These are phyloP conservation scores for Ustulina deusta DNA, from an alignment of 2,329 filamentous ascomycete genomes.

Conservation along the genomic window DNA sequence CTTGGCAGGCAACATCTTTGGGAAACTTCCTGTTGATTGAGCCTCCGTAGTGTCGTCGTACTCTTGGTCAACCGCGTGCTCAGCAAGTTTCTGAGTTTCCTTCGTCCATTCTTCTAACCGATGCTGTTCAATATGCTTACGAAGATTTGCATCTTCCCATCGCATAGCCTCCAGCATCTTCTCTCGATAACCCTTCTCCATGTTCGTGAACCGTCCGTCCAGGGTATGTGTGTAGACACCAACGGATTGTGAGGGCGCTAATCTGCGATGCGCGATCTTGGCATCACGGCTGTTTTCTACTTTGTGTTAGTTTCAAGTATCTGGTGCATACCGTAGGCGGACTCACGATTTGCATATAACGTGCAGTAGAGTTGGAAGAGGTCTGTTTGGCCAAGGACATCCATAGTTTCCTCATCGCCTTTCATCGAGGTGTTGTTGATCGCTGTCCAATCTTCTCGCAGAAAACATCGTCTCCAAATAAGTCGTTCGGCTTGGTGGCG, in stretches of 20 bases:
- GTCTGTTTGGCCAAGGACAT: slow-evolving; percentile 72
- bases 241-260: slow-evolving; percentile 65
- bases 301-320: slow-evolving; percentile 22
- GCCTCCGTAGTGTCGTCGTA: slow-evolving; percentile 47
- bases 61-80: slow-evolving; percentile 47
- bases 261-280: slow-evolving; percentile 58
- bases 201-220: slow-evolving; percentile 68
- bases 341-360: slow-evolving; percentile 74
- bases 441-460: slow-evolving; percentile 85
- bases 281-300: slow-evolving; percentile 58
- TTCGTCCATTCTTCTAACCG: slow-evolving; percentile 76
- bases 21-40: slow-evolving; percentile 25
- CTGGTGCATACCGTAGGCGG: slow-evolving; percentile 34
- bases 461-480: slow-evolving; percentile 89
- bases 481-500: slow-evolving; percentile 68
- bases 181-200: slow-evolving; percentile 72
- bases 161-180: slow-evolving; percentile 78
- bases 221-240: slow-evolving; percentile 72
- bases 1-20: slow-evolving; percentile 21
- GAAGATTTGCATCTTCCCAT: slow-evolving; percentile 76
- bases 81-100: slow-evolving; percentile 48
- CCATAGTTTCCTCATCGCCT: slow-evolving; percentile 75
- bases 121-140: slow-evolving; percentile 73
- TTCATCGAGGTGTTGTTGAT: slow-evolving; percentile 83
- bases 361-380: slow-evolving; percentile 75